phyloP scores from a whole-genome alignment of 2,329 filamentous ascomycete genomes.

The Penicillium carneum region DNA sequence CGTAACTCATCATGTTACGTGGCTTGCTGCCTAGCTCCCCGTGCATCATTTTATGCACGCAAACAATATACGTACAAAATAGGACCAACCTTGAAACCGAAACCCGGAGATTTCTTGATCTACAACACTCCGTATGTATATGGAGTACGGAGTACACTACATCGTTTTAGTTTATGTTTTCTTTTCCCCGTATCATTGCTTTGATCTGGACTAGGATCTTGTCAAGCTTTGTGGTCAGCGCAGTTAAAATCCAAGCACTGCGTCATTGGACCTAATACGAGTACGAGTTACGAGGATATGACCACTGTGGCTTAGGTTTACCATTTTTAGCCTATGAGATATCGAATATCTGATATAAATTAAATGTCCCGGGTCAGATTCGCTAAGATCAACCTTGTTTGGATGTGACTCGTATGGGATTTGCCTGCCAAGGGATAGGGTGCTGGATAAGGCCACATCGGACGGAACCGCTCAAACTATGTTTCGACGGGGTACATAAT shows the following conservation, averaged over 20 bases:
- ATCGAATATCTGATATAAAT: conserved; percentile 3
- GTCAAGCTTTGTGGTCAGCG: conserved; percentile 32
- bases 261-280: conserved; percentile 31
- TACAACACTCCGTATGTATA: not conserved
- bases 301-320: conserved; percentile 30
- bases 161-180: conserved; percentile 1
- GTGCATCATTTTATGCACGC: conserved; percentile 1
- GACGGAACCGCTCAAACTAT: conserved; percentile 21
- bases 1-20: conserved; percentile 8
- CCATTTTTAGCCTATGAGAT: not conserved
- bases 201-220: conserved; percentile 13
- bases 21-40: conserved; percentile 1
- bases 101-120: not conserved
- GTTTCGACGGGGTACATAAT: not conserved
- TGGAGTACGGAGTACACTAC: not conserved
- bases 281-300: conserved; percentile 34
- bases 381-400: conserved; percentile 23
- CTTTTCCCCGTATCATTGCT: not conserved
- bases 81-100: not conserved
- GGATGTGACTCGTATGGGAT: conserved; percentile 14
- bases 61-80: not conserved
- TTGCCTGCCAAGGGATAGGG: conserved; percentile 19
- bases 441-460: conserved; percentile 18
- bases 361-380: conserved; percentile 9
- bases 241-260: conserved; percentile 29